Evolutionary conservation across 2,329 filamentous ascomycete genomes (phyloP).

Genomic region (Botrytis sinoallii): DNA sequence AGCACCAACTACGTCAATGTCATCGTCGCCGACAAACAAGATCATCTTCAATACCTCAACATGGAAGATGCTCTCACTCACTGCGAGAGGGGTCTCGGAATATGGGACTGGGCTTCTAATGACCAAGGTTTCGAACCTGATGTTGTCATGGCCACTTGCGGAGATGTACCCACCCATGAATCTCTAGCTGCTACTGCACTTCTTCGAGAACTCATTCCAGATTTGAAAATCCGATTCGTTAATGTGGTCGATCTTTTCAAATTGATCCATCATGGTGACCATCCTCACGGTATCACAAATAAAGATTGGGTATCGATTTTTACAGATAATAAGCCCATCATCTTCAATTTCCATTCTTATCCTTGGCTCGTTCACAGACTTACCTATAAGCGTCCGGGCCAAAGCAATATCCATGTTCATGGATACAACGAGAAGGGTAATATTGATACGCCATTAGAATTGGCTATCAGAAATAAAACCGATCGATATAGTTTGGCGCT

Average conservation of each 20-base stretch:
- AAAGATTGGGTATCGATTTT: constrained; percentile 66
- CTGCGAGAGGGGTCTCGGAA: constrained; percentile 75
- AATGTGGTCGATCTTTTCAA: constrained; percentile 82
- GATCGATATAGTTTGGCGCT: constrained; percentile 77
- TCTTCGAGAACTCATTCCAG: constrained; percentile 66
- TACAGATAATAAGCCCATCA: constrained; percentile 67
- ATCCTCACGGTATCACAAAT: constrained; percentile 70
- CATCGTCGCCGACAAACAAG: constrained; percentile 75
- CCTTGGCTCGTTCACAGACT: constrained; percentile 76
- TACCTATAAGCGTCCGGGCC: constrained; percentile 71
- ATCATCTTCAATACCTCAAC: constrained; percentile 71
- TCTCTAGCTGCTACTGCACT: constrained; percentile 71
- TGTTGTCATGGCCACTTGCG: constrained; percentile 72
- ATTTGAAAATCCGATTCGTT: constrained; percentile 73
- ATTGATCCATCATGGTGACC: constrained; percentile 65
- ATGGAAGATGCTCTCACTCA: constrained; percentile 72
- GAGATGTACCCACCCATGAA: constrained; percentile 72
- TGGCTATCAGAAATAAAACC: constrained; percentile 74
- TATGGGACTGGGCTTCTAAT: constrained; percentile 75
- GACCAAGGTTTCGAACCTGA: constrained; percentile 67
- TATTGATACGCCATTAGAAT: constrained; percentile 75
- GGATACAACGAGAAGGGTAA: constrained; percentile 83
- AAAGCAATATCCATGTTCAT: constrained; percentile 66
- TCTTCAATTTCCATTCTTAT: constrained; percentile 85
- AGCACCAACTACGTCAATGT: constrained; percentile 79